Evolutionary conservation across 208 protist species (phyloP), one percentile per base, ranked within the genome.

Genomic region (Trypanosoma conorhini): DNA sequence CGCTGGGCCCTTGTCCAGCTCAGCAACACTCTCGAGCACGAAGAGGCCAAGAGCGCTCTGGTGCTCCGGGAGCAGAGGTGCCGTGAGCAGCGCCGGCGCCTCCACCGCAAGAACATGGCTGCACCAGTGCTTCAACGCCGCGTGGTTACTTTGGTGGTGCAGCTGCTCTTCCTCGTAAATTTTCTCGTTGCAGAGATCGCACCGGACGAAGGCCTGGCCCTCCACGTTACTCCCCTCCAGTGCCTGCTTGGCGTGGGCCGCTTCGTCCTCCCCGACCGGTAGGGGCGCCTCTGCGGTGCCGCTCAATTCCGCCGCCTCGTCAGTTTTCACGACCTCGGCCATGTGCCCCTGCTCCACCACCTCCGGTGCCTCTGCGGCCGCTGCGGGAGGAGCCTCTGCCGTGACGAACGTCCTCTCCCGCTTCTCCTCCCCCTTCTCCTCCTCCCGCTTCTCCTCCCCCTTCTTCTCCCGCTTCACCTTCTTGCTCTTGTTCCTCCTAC

Each of bases 1-100:
- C 5, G 40, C 67, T 17, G 52, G 26, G 1, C 84, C 89, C 40
- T 70, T 77, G 62, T 92, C 86, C 21, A 78, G 75, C 12, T 38
- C 52, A 3, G 28, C 44, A 38, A 86, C 85, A 35, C 54, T 62
- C 19, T 81, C 51, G 31, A 80, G 33, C 26, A 81, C 79, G 58
- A 82, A 90, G 19, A 24, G 38, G 24, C 82, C 85, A 21, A 89
- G 48, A n/a, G 42, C 17, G 21, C 44, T 44, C 0, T 65, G 51
- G 21, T 58, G 22, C 21, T 70, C 63, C 5, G 40, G 13, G 12
- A 3, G n/a, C 4, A 48, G 30, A 21, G 24, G 10, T 24, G 15
- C 10, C 9, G 26, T 21, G 21, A 22, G 17, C 3, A 70, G 1
- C 31, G 54, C 55, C 30, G 68, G 55, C 5, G n/a, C 17, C 40